Percentiles rank a stretch among this genome's conserved stretches.
phyloP scores from a whole-genome alignment of 148 eudicot species.

The Rhododendron ovatum region DNA sequence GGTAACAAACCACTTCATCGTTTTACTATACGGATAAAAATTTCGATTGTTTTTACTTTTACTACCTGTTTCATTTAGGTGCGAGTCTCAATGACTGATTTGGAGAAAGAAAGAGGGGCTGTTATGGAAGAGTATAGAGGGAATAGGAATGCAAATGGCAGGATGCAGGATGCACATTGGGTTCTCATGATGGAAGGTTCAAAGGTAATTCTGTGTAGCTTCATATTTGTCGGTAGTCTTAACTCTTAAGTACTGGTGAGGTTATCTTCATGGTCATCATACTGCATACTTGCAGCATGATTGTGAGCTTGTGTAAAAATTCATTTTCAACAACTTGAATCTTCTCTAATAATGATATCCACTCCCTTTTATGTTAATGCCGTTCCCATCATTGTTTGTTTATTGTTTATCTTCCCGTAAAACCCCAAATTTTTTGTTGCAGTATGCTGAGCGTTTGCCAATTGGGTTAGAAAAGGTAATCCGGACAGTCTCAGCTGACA shows the following conservation, averaged over 20 bases:
- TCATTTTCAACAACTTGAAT: neutral
- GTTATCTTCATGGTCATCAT: neutral
- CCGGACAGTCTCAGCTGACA: constrained; percentile 62
- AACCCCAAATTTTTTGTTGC: constrained; percentile 20
- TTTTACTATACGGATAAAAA: neutral
- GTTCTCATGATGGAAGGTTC: constrained; percentile 86
- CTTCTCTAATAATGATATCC: neutral
- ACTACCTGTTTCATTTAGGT: constrained; percentile 36
- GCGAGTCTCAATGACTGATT: constrained; percentile 72
- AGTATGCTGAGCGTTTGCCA: constrained; percentile 91
- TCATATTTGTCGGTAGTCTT: neutral
- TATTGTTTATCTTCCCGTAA: neutral
- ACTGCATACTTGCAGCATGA: neutral
- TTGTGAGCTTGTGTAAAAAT: neutral
- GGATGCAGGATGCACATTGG: constrained; percentile 97
- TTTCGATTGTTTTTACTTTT: neutral
- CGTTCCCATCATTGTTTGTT: neutral
- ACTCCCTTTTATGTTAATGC: neutral
- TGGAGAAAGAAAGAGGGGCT: constrained; percentile 95
- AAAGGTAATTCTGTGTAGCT: constrained; percentile 36
- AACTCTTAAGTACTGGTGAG: neutral
- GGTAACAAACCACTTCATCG: constrained; percentile 30
- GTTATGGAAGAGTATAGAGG: constrained; percentile 90
- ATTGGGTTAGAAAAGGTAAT: constrained; percentile 85
- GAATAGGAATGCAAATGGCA: constrained; percentile 76